Conservation (phyloP, 1,284 basidiomycete species). For the Fomitopsis betulina region DNA sequence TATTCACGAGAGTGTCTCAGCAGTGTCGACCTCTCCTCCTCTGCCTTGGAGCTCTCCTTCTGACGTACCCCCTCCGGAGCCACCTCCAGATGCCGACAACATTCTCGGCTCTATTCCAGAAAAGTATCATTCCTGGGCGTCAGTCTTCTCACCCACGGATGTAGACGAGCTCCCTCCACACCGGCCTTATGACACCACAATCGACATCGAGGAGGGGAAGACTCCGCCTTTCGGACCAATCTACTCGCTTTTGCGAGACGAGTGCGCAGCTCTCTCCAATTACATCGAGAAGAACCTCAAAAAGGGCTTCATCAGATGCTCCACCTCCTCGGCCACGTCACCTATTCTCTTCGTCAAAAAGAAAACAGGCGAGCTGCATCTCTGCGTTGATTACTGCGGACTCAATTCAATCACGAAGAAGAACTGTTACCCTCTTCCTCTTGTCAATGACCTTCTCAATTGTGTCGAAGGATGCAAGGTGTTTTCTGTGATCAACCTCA, state of each 20-base stretch:
- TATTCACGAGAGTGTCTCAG: too few relatives aligned
- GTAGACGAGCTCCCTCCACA: conserved; percentile 10
- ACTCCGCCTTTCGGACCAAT: conserved; percentile 15
- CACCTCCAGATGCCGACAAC: too few relatives aligned
- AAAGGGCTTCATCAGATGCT: too few relatives aligned
- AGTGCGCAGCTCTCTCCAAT: conserved; percentile 21
- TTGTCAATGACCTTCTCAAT: conserved; percentile 7
- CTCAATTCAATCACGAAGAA: conserved; percentile 11
- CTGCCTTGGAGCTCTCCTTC: too few relatives aligned
- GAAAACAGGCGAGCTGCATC: conserved; percentile 34
- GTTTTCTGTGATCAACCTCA: too few relatives aligned
- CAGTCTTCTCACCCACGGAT: conserved; percentile 12
- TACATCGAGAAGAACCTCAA: too few relatives aligned
- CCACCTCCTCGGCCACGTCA: conserved; percentile 27
- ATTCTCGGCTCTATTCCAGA: too few relatives aligned
- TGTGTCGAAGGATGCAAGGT: conserved; percentile 3
- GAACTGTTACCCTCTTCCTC: conserved; percentile 7
- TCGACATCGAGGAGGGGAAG: conserved; percentile 12
- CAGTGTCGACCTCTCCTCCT: too few relatives aligned
- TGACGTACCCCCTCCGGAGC: too few relatives aligned
- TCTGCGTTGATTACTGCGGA: conserved; percentile 42
- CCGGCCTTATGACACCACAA: conserved; percentile 12
- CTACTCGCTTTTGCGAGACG: conserved; percentile 21
- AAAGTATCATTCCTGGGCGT: conserved; percentile 12
- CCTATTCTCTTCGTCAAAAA: conserved; percentile 43